phyloP scores from a whole-genome alignment of 2,329 filamentous ascomycete species.

The Monosporascus sp. region DNA sequence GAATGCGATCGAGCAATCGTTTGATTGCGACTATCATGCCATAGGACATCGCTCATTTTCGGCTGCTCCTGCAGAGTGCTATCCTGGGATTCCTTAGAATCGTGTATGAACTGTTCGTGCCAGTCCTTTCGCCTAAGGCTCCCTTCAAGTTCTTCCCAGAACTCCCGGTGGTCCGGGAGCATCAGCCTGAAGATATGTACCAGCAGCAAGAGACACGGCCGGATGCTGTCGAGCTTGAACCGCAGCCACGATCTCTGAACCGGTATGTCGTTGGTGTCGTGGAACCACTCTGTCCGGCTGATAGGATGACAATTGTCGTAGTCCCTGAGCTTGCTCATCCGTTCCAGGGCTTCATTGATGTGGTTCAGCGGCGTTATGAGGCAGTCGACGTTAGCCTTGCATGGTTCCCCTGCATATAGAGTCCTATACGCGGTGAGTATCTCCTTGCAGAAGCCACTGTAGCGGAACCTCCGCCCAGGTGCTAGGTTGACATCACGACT shows the following conservation, averaged over 20 bases:
- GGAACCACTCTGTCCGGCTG: conserved; percentile 17
- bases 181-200: conserved; percentile 14
- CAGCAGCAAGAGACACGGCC: conserved; percentile 17
- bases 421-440: background rate
- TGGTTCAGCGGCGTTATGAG: conserved; percentile 6
- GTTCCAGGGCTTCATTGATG: conserved; percentile 11
- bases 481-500: background rate
- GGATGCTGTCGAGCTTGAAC: conserved; percentile 20
- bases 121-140: conserved; percentile 14
- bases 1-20: background rate
- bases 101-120: conserved; percentile 17
- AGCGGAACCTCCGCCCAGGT: background rate
- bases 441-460: background rate
- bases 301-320: conserved; percentile 19
- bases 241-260: conserved; percentile 12
- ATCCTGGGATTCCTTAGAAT: conserved; percentile 12
- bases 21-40: background rate
- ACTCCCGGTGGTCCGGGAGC: conserved; percentile 9
- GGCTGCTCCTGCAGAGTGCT: background rate
- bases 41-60: conserved; percentile 3
- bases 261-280: background rate
- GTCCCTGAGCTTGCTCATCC: conserved; percentile 12
- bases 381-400: background rate
- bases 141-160: conserved; percentile 18
- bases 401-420: background rate